Percentiles rank a stretch among this genome's conserved stretches.
phyloP scores from a whole-genome alignment of 306 rosid species.

The Clitoria ternatea region DNA sequence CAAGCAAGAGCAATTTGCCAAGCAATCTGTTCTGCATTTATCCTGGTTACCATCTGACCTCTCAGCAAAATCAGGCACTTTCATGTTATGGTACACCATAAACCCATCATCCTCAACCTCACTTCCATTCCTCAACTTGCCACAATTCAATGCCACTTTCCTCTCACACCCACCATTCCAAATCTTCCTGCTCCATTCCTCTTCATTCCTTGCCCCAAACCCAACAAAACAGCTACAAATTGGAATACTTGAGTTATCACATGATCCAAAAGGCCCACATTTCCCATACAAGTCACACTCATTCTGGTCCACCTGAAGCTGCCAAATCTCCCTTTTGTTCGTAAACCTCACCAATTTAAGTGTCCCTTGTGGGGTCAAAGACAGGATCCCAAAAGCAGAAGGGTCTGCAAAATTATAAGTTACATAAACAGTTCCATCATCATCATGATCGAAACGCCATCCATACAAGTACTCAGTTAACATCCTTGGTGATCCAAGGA shows the following conservation, averaged over 20 bases:
- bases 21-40: constrained; percentile 15
- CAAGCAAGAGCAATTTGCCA: constrained; percentile 32
- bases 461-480: constrained; percentile 25
- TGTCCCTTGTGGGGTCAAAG: constrained; percentile 21
- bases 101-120: constrained; percentile 15
- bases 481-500: constrained; percentile 40
- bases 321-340: neutral
- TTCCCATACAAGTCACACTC: constrained; percentile 29
- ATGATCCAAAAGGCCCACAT: constrained; percentile 31
- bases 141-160: neutral
- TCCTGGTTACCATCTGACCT: neutral
- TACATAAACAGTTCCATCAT: neutral
- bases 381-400: neutral
- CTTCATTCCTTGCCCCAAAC: constrained; percentile 27
- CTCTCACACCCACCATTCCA: constrained; percentile 31
- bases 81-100: constrained; percentile 19
- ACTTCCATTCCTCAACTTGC: neutral
- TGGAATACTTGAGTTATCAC: neutral
- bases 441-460: neutral
- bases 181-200: constrained; percentile 28
- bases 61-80: constrained; percentile 24
- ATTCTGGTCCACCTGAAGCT: neutral
- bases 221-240: constrained; percentile 45
- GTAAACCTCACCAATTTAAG: neutral
- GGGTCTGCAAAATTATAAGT: neutral